Evolutionary conservation across 2,329 filamentous ascomycete species (phyloP), one percentile per base, ranked within the genome.

Genomic region (Diplodia seriata): DNA sequence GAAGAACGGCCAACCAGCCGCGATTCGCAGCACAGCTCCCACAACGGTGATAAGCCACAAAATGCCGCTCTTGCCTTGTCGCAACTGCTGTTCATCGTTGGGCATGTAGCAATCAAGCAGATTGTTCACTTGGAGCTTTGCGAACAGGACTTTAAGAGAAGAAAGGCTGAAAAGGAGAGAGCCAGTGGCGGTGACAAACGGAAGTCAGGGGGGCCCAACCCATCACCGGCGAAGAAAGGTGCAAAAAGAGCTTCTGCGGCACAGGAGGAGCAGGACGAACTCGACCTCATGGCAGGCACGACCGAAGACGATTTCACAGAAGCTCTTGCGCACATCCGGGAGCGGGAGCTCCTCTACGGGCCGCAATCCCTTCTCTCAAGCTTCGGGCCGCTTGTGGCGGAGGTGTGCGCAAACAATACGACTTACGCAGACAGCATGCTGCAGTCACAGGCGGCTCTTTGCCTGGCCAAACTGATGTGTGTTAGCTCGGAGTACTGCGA

Each of bases 41-140:
- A 63, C 26, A 29, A 36, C 6, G 65, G 36, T 26, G 73, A 71
- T 63, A 79, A 83, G 9, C 88, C 85, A 74, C 87, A 90, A 36
- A 92, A 90, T 72, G 87, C 89, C 4, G 89, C 92, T 1, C 85
- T 93, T 56, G 89, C 88, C 0, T 84, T 99, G 1, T 97, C 95
- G 0, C 95, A 98, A 74, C 85, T 99, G 1, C 85, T 99, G 0
- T 98, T 98, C 76, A 91, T 97, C 43, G 94, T 98, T 36, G 95
- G 95, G 0, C 95, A 99, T 75, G 91, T 98, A 57, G 95, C 95
- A 15, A 95, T 99, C 76, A 99, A 99, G 81, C 96, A 99, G 77
- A 99, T 99, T 73, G 96, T 99, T 0, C 95, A 99, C 77, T 87
- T 99, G 12, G 95, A 99, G 74, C 85, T 98, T n/a, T 97, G 94